Base-by-base conservation (phyloP, 2,329 filamentous ascomycete species). In the Coniochaeta sp. region DNA sequence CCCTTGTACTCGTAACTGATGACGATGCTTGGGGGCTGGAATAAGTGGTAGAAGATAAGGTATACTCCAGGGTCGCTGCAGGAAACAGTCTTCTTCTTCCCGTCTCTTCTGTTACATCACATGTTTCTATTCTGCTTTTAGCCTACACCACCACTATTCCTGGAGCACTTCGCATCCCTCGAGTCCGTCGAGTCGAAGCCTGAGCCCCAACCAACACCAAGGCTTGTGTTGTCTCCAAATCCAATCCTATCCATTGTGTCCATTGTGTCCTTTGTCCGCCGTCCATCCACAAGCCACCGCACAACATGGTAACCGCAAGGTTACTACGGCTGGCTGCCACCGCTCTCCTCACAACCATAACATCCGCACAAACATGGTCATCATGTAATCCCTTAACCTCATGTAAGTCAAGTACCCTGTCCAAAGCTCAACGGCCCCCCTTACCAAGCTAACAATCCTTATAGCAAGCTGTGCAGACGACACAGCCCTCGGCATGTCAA, bases 401-500 rank as follows among this genome's bases (percentile, higher is more conserved):
- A 11, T 67, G 70, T 72, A 63, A 66, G 71, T 62, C 71, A 63
- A 66, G 71, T 62, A 22, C 31, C 38, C 19, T 19, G 28, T 31
- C 19, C n/a, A 57, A n/a, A 6, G 8, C 43, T 34, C 44, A 34
- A 60, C 28, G 19, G 64, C 65, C 17, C 54, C 54, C 17, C n/a
- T 57, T 8, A 24, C 31, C 31, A 12, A 9, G 11, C 31, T 36
- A 12, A 57, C 66, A 65, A 59, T 65, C 61, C 59, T 26, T 57
- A 60, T 64, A 79, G 75, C 77, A 77, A 81, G 77, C 62, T 98
- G 93, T 69, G 84, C 89, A 6, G 73, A 90, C 58, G 80, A 97
- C 71, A 85, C 90, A 8, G 93, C 92, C 0, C 83, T 98, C 4
- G 92, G 91, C 61, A 90, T 86, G 78, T 83, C 89, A n/a, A 87